Evolutionary conservation across 768 basidiomycete species (phyloP).

Genomic region (Lactifluus piperatus): DNA sequence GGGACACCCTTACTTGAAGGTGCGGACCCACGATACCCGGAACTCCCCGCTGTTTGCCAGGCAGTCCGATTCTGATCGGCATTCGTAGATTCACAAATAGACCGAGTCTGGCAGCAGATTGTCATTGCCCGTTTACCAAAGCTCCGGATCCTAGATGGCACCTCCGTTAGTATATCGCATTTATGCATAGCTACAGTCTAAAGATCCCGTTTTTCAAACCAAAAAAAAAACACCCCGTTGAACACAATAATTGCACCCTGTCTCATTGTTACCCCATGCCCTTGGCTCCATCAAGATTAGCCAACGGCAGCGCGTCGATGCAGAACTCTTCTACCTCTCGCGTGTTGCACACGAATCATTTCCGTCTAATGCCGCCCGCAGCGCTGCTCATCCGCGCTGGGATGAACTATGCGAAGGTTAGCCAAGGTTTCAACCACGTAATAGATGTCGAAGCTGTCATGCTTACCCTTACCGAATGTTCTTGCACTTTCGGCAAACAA

Average conservation of each 20-base stretch:
- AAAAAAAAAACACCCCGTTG: neutral
- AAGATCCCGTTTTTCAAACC: neutral
- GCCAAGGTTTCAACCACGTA: slow-evolving; percentile 19
- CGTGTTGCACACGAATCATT: slow-evolving; percentile 43
- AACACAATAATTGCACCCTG: neutral
- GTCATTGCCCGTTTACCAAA: slow-evolving; percentile 61
- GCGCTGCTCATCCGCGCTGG: slow-evolving; percentile 57
- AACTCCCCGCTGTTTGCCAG: neutral
- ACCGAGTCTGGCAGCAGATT: slow-evolving; percentile 45
- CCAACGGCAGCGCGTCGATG: slow-evolving; percentile 61
- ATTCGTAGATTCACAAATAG: slow-evolving; percentile 30
- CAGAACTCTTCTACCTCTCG: slow-evolving; percentile 77
- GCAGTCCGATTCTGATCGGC: neutral
- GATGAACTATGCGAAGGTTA: slow-evolving; percentile 51
- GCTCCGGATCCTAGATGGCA: slow-evolving; percentile 54
- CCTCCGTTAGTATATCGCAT: slow-evolving; percentile 37
- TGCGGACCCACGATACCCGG: slow-evolving; percentile 22
- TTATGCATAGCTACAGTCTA: neutral
- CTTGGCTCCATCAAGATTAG: slow-evolving; percentile 43
- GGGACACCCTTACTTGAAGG: slow-evolving; percentile 60
- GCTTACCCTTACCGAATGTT: neutral
- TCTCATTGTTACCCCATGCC: neutral
- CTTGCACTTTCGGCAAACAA: neutral
- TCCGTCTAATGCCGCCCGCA: slow-evolving; percentile 35
- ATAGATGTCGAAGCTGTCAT: neutral